Percentiles rank a stretch among this genome's conserved stretches.
Conservation (phyloP, 1,284 basidiomycete species). For the Leccinum angustisporum region DNA sequence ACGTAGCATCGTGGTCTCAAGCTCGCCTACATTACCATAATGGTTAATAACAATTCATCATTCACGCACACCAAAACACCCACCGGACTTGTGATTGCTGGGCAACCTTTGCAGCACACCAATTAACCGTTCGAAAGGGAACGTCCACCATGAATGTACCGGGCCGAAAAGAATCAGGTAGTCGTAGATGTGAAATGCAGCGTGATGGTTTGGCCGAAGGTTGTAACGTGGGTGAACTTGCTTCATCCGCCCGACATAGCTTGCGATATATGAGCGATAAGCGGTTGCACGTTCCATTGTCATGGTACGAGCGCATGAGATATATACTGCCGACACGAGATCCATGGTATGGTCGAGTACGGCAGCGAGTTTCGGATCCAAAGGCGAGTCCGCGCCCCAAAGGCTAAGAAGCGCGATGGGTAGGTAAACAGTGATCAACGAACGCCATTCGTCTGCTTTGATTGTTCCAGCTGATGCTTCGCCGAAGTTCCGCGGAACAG, state of each 20-base stretch:
- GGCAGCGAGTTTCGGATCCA: background rate
- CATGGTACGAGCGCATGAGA: constrained; percentile 13
- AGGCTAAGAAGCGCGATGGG: constrained; percentile 30
- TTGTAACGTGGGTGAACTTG: background rate
- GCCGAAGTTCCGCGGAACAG: background rate
- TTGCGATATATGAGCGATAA: background rate
- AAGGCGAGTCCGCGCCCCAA: constrained; percentile 4
- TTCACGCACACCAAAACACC: background rate
- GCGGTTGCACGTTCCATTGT: background rate
- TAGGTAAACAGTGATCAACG: constrained; percentile 33
- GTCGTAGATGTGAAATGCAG: constrained; percentile 6
- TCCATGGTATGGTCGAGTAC: constrained; percentile 15
- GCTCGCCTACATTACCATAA: background rate
- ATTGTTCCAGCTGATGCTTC: constrained; percentile 9
- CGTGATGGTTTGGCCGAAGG: constrained; percentile 1
- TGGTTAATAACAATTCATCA: background rate
- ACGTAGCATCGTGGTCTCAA: background rate
- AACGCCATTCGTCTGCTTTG: constrained; percentile 36
- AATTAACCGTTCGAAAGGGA: constrained; percentile 9
- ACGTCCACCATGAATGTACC: constrained; percentile 13
- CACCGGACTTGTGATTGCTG: background rate
- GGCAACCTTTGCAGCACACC: background rate
- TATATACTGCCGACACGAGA: constrained; percentile 7
- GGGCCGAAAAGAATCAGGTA: constrained; percentile 13
- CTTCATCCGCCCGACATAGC: background rate